phyloP scores from a whole-genome alignment of 1,284 basidiomycete genomes.

The Blastosporella zonata region DNA sequence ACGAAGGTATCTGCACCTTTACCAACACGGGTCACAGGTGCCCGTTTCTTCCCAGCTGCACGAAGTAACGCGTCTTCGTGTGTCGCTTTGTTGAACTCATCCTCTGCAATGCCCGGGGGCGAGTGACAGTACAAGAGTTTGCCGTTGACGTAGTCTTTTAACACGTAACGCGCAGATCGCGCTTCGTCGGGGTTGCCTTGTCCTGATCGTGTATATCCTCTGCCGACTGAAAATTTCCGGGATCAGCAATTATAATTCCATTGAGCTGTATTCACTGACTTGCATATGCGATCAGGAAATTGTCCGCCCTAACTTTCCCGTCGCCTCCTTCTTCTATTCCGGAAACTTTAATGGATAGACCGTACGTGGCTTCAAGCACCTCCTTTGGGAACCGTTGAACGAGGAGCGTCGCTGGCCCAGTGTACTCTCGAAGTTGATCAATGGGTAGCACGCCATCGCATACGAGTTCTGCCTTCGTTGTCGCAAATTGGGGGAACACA shows the following conservation, averaged over 20 bases:
- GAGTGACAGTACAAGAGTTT: conserved; percentile 90
- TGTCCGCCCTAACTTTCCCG: conserved; percentile 76
- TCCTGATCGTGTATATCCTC: conserved; percentile 91
- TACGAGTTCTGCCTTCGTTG: conserved; percentile 92
- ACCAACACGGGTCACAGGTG: conserved; percentile 80
- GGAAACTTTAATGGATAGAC: conserved; percentile 72
- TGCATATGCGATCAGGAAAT: conserved; percentile 87
- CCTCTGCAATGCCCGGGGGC: conserved; percentile 70
- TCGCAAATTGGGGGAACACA: conserved; percentile 98
- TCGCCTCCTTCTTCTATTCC: conserved; percentile 84
- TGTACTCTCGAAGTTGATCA: conserved; percentile 96
- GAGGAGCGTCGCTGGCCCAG: conserved; percentile 82
- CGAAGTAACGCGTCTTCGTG: conserved; percentile 61
- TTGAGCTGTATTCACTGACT: conserved; percentile 51
- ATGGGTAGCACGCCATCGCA: conserved; percentile 98
- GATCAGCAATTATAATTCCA: conserved; percentile 5
- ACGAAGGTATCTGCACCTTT: conserved; percentile 85
- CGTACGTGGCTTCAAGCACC: conserved; percentile 91
- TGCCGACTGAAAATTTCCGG: conserved; percentile 59
- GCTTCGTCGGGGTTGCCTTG: conserved; percentile 98
- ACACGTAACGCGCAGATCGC: conserved; percentile 86
- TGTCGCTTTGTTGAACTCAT: conserved; percentile 78
- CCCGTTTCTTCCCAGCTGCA: conserved; percentile 74
- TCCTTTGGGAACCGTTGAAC: conserved; percentile 79
- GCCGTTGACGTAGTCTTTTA: conserved; percentile 98